These are phyloP conservation scores for Aspergillus quadricinctus DNA, from an alignment of 2,329 filamentous ascomycete genomes.

Conservation along the genomic window DNA sequence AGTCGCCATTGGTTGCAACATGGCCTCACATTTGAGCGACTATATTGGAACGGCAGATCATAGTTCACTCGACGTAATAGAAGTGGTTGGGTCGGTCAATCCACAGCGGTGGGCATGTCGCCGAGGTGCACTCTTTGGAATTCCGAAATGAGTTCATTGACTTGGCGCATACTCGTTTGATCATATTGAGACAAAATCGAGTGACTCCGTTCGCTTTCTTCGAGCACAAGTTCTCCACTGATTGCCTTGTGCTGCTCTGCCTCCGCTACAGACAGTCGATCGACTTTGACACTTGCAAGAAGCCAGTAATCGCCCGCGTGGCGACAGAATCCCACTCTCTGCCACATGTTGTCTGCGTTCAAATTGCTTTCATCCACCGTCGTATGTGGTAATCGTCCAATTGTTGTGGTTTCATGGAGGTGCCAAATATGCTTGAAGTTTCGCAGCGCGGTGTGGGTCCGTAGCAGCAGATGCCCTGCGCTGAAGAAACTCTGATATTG, in stretches of 20 bases:
- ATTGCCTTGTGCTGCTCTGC: constrained; percentile 1
- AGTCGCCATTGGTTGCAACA: neutral
- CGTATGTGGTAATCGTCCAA: neutral
- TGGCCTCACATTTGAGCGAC: neutral
- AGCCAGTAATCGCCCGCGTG: constrained; percentile 36
- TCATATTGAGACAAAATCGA: constrained; percentile 35
- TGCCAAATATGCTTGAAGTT: constrained; percentile 24
- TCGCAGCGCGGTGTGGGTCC: constrained; percentile 26
- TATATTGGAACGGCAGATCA: neutral
- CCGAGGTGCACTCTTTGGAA: constrained; percentile 22
- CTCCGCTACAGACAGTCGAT: constrained; percentile 16
- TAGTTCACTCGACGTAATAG: neutral
- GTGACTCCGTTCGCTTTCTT: constrained; percentile 14
- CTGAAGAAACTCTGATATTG: constrained; percentile 34
- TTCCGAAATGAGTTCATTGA: constrained; percentile 36
- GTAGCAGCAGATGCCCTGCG: constrained; percentile 19
- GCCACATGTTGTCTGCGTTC: constrained; percentile 27
- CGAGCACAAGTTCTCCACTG: neutral
- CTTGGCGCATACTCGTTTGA: constrained; percentile 39
- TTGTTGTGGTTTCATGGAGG: neutral
- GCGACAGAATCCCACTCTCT: constrained; percentile 31
- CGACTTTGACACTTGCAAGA: constrained; percentile 29
- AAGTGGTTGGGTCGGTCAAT: neutral
- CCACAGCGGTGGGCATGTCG: neutral
- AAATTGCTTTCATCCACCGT: constrained; percentile 10